Base-by-base conservation (phyloP, 75 land plant genomes). In the Picea glauca region DNA sequence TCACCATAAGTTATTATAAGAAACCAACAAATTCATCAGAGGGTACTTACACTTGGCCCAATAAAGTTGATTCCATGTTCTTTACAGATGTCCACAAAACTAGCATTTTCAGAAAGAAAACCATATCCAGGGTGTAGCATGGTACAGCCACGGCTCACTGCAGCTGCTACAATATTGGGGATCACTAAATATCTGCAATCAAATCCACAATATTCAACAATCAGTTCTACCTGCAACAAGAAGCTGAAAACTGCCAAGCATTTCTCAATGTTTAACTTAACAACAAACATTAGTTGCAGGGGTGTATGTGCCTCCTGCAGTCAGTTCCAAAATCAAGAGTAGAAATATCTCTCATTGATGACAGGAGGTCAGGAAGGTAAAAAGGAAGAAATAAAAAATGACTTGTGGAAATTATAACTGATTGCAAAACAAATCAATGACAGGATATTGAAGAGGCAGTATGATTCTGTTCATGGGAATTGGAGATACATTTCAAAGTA, bases 111-210 rank as follows among this genome's bases (percentile, higher is more conserved):
- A 62, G 98, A 81, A 63, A 95, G 89, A 76, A 95, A 95, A 50
- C 98, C 98, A 87, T 95, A 95, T 50, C 98, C 98, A 75, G 98
- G 98, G 82, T 95, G 98, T 80, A 95, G 84, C 98, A 95, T 95
- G 26, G 96, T 95, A 72, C 98, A 95, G 13, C 80, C 62, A 64
- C 84, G 96, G 57, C 85, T 87, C 30, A 91, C 68, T 12, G 98
- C 98, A 82, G 98, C 98, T 78, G 96, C 85, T 59, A 95, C 72
- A 58, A 95, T 91, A 84, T 95, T 95, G 76, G 94, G 91, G 26
- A 90, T 90, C 54, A 86, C 61, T 43, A 95, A 76, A 78, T 95
- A 95, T 83, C 98, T 95, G 83, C 9, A 64, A 68, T 68, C 31
- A 43, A 35, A 64, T 43, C 81, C 74, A 70, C 74, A 3, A 70